Base-by-base conservation (phyloP, 2,329 filamentous ascomycete species). In the Hypomyces perniciosus region DNA sequence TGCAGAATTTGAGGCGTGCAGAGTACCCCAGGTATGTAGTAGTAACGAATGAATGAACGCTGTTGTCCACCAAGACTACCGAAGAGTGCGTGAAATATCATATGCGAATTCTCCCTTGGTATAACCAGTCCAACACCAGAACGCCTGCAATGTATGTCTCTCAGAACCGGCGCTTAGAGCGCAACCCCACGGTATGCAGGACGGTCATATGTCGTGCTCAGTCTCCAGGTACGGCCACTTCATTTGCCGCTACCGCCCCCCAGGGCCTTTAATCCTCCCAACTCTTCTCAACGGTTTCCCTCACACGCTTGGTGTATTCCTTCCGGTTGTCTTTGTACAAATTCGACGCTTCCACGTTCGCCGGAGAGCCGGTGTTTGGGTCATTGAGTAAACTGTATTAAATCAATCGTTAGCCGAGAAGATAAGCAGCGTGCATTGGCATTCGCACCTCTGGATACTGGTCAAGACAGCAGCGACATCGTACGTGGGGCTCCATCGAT, bases 241-340 rank as follows among this genome's bases (percentile, higher is more conserved):
- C 41, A 10, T 8, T 10, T 12, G 20, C 20, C 20, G 20, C 20
- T 20, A 35, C 33, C 33, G n/a, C 26, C 38, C 38, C 38, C 3
- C 9, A 41, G 5, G 38, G 38, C 12, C 8, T 46, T 67, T 62
- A 95, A 64, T 96, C 92, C 57, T 97, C 93, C 93, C 93, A 99
- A 74, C 92, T 97, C 81, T 96, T 97, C 77, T 99, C 93, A 12
- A 99, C 93, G 0, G 92, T 96, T 75, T 97, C 93, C 44, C 90
- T 79, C 40, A 99, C 93, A 13, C 91, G 79, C 76, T 99, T 99
- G 28, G 86, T 88, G 66, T 99, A 99, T 66, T 99, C 93, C 68
- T 91, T 90, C 56, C 91, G 82, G 70, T 97, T 97, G 66, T 99
- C 93, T 69, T 97, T 97, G 78, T 97, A 99, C 7, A 97, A 77